Conservation (phyloP, 345 rosid species). For the Euclidium syriacum region DNA sequence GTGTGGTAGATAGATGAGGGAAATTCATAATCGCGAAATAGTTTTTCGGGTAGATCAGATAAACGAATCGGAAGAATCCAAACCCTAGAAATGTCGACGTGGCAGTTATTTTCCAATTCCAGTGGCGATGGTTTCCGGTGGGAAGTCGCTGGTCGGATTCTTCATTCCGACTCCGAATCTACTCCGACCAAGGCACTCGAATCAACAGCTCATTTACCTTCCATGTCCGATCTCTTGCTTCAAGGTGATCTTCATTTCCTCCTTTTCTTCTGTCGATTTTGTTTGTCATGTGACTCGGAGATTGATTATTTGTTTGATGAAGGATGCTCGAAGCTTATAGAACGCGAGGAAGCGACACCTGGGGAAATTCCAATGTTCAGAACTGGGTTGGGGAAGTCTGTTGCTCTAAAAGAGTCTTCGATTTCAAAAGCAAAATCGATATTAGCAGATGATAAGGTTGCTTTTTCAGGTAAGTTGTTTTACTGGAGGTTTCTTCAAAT, state of each 20-base stretch:
- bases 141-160: conserved; percentile 44
- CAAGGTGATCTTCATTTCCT: conserved; percentile 38
- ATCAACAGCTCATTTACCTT: conserved; percentile 40
- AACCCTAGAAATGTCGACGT: conserved; percentile 54
- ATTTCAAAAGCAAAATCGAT: conserved; percentile 21
- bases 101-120: conserved; percentile 54
- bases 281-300: not conserved
- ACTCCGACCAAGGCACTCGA: conserved; percentile 16
- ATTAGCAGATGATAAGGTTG: not conserved
- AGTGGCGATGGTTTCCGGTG: conserved; percentile 51
- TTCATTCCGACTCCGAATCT: conserved; percentile 20
- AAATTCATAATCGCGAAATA: not conserved
- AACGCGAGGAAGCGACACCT: conserved; percentile 1
- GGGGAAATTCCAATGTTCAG: conserved; percentile 12
- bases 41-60: not conserved
- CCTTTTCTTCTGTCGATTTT: too few relatives aligned
- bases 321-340: conserved; percentile 29
- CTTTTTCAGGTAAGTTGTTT: conserved; percentile 1
- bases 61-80: not conserved
- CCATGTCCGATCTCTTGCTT: conserved; percentile 61
- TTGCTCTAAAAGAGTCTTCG: conserved; percentile 19
- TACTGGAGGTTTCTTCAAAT: not conserved
- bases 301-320: not conserved
- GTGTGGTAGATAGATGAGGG: not conserved
- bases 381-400: conserved; percentile 29